Evolutionary conservation across 768 basidiomycete species (phyloP).

Genomic region (Pulveroboletus sp.): DNA sequence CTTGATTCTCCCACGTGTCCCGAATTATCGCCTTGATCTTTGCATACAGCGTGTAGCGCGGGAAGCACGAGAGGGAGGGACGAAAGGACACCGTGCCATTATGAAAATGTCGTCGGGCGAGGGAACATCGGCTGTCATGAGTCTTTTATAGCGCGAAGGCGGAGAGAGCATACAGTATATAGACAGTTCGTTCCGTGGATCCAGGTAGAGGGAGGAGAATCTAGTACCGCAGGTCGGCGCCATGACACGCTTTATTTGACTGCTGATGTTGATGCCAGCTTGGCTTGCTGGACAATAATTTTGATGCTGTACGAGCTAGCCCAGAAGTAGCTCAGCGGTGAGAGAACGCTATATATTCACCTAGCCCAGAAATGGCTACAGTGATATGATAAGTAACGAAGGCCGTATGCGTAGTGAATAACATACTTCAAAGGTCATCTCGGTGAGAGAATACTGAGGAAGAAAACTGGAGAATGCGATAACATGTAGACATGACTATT

Average conservation of each 20-base stretch:
- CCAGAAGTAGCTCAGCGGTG: no score
- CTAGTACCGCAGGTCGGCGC: conserved; percentile 17
- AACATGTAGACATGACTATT: no score
- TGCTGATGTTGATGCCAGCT: conserved; percentile 10
- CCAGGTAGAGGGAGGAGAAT: conserved; percentile 22
- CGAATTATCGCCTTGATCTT: conserved; percentile 30
- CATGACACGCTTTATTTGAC: conserved; percentile 32
- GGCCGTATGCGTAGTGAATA: no score
- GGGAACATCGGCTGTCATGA: not conserved
- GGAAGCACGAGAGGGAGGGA: conserved; percentile 29
- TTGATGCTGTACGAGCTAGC: no score
- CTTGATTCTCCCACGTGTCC: conserved; percentile 22
- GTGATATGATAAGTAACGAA: no score
- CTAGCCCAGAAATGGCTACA: no score
- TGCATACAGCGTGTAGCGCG: conserved; percentile 32
- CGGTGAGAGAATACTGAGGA: no score
- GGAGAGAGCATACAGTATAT: conserved; percentile 14
- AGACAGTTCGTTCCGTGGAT: conserved; percentile 18
- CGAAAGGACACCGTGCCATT: conserved; percentile 34
- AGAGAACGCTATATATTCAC: no score
- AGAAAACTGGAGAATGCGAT: no score
- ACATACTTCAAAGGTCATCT: no score
- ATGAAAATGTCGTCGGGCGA: conserved; percentile 9
- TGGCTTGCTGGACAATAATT: no score
- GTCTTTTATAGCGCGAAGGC: conserved; percentile 25